Conservation (phyloP, 495 filamentous ascomycete species). For the Xylaria palmicola region DNA sequence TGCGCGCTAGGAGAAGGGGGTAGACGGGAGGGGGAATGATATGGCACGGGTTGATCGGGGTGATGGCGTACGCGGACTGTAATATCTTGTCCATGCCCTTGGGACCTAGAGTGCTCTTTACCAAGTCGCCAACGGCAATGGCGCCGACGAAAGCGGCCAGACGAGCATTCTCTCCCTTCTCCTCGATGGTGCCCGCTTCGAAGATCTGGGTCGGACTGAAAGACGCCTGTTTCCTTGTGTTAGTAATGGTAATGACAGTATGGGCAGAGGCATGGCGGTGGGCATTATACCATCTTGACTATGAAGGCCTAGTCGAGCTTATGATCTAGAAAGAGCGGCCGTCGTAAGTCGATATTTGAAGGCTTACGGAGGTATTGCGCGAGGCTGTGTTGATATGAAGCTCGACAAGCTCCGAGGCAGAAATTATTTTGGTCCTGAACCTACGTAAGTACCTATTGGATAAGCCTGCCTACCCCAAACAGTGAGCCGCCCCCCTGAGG, state of each 20-base stretch:
- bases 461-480: too few relatives aligned
- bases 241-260: neutral
- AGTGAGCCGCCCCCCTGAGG: too few relatives aligned
- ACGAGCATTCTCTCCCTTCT: conserved; percentile 99
- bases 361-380: neutral
- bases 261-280: neutral
- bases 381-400: neutral
- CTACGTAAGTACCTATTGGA: too few relatives aligned
- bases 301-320: neutral
- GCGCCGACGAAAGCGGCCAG: conserved; percentile 95
- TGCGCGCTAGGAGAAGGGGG: neutral
- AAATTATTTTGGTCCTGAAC: conserved; percentile 2
- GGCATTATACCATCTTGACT: conserved; percentile 23
- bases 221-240: conserved; percentile 40
- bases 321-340: neutral
- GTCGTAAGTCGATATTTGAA: conserved; percentile 2
- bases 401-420: conserved; percentile 4
- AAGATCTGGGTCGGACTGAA: conserved; percentile 97
- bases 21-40: neutral
- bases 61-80: conserved; percentile 83
- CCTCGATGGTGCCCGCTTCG: conserved; percentile 92
- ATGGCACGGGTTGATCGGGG: too few relatives aligned
- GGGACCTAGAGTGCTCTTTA: conserved; percentile 94
- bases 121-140: conserved; percentile 93
- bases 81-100: conserved; percentile 99